Evolutionary conservation across 2,329 filamentous ascomycete genomes (phyloP).

Genomic region (Parafenestella ontariensis): DNA sequence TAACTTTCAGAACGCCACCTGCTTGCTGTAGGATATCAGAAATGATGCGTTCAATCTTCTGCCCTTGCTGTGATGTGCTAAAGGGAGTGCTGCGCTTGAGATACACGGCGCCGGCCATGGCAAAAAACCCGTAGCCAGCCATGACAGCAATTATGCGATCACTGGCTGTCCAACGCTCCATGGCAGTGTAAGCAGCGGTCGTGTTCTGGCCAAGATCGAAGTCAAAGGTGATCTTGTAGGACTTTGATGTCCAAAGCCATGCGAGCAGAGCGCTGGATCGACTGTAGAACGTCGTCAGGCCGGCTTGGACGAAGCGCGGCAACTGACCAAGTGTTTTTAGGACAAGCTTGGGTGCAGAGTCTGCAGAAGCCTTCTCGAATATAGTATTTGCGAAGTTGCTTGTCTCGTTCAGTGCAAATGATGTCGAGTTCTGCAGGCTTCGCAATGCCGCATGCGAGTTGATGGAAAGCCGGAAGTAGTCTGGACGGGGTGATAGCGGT

Average conservation of each 20-base stretch:
- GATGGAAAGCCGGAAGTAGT: slow-evolving; percentile 46
- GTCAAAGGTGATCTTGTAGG: slow-evolving; percentile 48
- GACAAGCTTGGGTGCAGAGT: slow-evolving; percentile 22
- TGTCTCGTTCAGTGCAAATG: slow-evolving; percentile 42
- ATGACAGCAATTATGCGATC: slow-evolving; percentile 76
- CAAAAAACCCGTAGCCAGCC: slow-evolving; percentile 81
- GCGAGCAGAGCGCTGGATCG: slow-evolving; percentile 22
- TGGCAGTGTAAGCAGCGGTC: slow-evolving; percentile 22
- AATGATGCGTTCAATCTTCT: slow-evolving; percentile 73
- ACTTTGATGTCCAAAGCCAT: slow-evolving; percentile 43
- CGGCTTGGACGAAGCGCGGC: slow-evolving; percentile 16
- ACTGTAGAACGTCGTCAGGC: slow-evolving; percentile 9
- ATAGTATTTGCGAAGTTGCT: slow-evolving; percentile 30
- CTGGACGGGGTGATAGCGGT: slow-evolving; percentile 35
- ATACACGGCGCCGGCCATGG: slow-evolving; percentile 77
- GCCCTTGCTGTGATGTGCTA: slow-evolving; percentile 62
- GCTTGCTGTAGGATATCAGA: slow-evolving; percentile 89
- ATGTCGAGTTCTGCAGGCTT: slow-evolving; percentile 48
- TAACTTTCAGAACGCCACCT: slow-evolving; percentile 96
- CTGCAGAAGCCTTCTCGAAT: slow-evolving; percentile 34
- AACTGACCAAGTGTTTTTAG: slow-evolving; percentile 25
- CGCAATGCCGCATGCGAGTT: slow-evolving; percentile 48
- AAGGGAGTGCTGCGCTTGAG: slow-evolving; percentile 76
- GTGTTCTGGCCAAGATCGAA: slow-evolving; percentile 34
- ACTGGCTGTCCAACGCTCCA: slow-evolving; percentile 56